These are phyloP conservation scores for Calocybe indica DNA, from an alignment of 768 basidiomycete genomes.

Conservation along the genomic window DNA sequence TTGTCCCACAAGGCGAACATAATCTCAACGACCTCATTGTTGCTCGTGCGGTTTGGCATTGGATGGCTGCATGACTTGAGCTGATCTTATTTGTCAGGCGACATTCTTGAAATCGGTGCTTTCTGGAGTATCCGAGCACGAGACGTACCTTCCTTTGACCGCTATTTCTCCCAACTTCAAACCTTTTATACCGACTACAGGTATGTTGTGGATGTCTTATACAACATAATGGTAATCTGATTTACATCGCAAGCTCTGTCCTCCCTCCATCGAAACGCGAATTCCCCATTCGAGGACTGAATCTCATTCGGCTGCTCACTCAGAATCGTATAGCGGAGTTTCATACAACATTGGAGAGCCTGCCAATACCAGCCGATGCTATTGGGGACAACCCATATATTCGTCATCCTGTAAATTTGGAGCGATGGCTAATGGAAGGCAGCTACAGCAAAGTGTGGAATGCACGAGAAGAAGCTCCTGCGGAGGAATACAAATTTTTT, in stretches of 20 bases:
- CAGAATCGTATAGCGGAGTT: constrained; percentile 97
- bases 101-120: constrained; percentile 93
- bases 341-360: constrained; percentile 91
- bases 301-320: constrained; percentile 91
- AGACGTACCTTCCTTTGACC: constrained; percentile 90
- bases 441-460: constrained; percentile 98
- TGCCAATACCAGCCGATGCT: constrained; percentile 64
- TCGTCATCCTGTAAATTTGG: constrained; percentile 84
- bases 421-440: constrained; percentile 98
- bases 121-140: constrained; percentile 87
- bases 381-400: constrained; percentile 69
- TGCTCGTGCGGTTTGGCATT: constrained; percentile 43
- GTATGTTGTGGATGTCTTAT: constrained; percentile 25
- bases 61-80: neutral
- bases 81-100: constrained; percentile 43
- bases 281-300: constrained; percentile 84
- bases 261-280: constrained; percentile 85
- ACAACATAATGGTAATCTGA: neutral
- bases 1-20: constrained; percentile 63
- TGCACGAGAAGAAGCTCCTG: constrained; percentile 86
- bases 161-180: constrained; percentile 89
- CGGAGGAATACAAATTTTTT: constrained; percentile 93
- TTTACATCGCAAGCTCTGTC: constrained; percentile 38
- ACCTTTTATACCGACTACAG: constrained; percentile 86
- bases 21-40: constrained; percentile 64